Conservation (phyloP, 257 asterid genomes). For the Lycium ferocissimum region DNA sequence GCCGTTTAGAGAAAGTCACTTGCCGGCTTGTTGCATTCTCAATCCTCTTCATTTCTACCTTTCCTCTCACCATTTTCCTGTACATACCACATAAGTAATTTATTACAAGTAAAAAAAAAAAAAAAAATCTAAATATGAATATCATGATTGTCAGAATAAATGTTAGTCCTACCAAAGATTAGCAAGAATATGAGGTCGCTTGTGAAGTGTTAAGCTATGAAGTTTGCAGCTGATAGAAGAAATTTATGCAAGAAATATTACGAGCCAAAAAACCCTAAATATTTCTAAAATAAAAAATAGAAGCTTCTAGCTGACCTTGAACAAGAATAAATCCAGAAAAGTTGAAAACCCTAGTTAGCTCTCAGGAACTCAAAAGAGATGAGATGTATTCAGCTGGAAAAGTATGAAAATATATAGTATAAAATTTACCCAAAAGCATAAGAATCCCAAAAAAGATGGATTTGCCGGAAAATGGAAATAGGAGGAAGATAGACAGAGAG, state of each 20-base stretch:
- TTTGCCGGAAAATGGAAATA: background rate
- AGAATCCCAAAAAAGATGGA: background rate
- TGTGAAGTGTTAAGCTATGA: background rate
- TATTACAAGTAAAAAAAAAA: too few species aligned
- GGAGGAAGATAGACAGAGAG: background rate
- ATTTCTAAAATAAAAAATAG: background rate
- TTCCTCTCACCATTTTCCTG: constrained; percentile 35
- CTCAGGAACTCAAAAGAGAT: background rate
- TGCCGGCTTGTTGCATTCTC: constrained; percentile 26
- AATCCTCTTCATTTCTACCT: constrained; percentile 28
- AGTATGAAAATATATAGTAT: too few species aligned
- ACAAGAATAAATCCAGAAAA: background rate
- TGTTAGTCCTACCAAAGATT: background rate
- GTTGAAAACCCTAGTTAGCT: background rate
- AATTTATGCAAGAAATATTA: background rate
- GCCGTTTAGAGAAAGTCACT: constrained; percentile 31
- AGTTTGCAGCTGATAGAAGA: background rate
- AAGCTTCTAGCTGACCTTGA: background rate
- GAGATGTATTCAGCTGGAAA: background rate
- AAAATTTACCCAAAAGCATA: background rate
- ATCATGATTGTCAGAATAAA: background rate
- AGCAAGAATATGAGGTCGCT: background rate
- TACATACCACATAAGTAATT: background rate
- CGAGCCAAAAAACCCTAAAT: background rate
- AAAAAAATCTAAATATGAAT: background rate